Evolutionary conservation across 768 basidiomycete genomes (phyloP).

Genomic region (Holtermanniella nyarrowii): DNA sequence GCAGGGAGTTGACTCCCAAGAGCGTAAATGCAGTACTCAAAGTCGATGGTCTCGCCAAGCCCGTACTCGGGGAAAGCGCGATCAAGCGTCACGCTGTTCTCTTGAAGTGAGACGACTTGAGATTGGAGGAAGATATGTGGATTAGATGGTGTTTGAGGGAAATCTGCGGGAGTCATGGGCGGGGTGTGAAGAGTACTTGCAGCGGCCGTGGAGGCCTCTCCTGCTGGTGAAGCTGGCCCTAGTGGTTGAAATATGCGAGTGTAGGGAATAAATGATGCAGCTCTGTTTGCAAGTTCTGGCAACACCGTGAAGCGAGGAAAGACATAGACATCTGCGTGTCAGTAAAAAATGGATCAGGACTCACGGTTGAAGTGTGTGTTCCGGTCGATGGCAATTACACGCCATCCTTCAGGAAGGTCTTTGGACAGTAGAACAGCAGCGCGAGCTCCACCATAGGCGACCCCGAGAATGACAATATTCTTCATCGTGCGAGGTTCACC

Average conservation of each 20-base stretch:
- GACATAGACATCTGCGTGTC: slow-evolving; percentile 34
- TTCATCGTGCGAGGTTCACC: slow-evolving; percentile 2
- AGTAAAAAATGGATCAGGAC: slow-evolving; percentile 4
- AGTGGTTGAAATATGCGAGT: slow-evolving; percentile 14
- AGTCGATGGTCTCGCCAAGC: slow-evolving; percentile 32
- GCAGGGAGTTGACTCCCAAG: slow-evolving; percentile 35
- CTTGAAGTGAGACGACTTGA: neutral
- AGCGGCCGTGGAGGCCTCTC: neutral
- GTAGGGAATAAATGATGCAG: slow-evolving; percentile 38
- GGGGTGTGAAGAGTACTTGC: slow-evolving; percentile 4
- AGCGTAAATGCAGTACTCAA: slow-evolving; percentile 38
- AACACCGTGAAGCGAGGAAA: slow-evolving; percentile 39
- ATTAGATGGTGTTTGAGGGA: neutral
- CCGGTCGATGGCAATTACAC: slow-evolving; percentile 33
- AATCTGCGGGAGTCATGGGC: slow-evolving; percentile 9
- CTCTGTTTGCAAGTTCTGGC: slow-evolving; percentile 21
- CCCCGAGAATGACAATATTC: slow-evolving; percentile 33
- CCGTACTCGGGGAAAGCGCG: neutral
- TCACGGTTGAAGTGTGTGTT: slow-evolving; percentile 38
- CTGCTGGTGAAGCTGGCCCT: neutral
- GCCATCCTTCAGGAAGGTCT: slow-evolving; percentile 27
- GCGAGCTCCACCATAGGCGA: slow-evolving; percentile 29
- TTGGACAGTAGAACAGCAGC: slow-evolving; percentile 19
- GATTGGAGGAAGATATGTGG: slow-evolving; percentile 1
- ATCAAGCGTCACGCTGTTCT: neutral